Evolutionary conservation across 805 yeast species (phyloP), one percentile per base, ranked within the genome.

Genomic region (Wickerhamiella qilinensis): DNA sequence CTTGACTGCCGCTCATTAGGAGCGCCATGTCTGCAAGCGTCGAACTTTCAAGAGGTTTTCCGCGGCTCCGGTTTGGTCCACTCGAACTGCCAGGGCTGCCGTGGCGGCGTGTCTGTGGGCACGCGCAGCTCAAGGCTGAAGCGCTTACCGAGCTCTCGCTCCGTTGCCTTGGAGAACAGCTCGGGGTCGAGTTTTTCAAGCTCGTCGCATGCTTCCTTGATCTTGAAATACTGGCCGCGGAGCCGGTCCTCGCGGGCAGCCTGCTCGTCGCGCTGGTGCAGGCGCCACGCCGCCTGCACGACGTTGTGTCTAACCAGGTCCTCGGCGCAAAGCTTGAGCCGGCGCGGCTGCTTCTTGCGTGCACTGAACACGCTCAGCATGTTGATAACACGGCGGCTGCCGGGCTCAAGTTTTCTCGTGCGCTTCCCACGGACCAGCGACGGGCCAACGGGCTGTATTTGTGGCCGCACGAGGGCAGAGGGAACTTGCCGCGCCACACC

Each of bases 31-130:
- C n/a, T n/a, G n/a, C n/a, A n/a, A n/a, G n/a, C n/a, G n/a, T n/a
- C n/a, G n/a, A n/a, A n/a, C n/a, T n/a, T n/a, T n/a, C n/a, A n/a
- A n/a, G n/a, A n/a, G n/a, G n/a, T n/a, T n/a, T n/a, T n/a, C 9
- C 25, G 25, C 17, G 33, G 20, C 29, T 42, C 50, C 17, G 46
- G 40, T 12, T 43, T 43, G 39, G 39, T 47, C 65, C 65, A 60
- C 35, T 48, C 47, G 50, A 71, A 70, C 40, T 75, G 73, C 96
- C 96, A 86, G 16, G 80, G 65, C 43, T 69, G 68, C 51, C 71
- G 73, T 16, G 96, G 80, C 12, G 98, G 98, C 44, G 65, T 82
- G 40, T 85, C 88, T 1, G 93, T 79, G 17, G 98, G 98, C 8
- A 82, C 74, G 53, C 91, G 73, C 56, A 83, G 56, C 52, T 88